phyloP scores from a whole-genome alignment of 768 basidiomycete genomes.

The Nevesoporus exiguus region DNA sequence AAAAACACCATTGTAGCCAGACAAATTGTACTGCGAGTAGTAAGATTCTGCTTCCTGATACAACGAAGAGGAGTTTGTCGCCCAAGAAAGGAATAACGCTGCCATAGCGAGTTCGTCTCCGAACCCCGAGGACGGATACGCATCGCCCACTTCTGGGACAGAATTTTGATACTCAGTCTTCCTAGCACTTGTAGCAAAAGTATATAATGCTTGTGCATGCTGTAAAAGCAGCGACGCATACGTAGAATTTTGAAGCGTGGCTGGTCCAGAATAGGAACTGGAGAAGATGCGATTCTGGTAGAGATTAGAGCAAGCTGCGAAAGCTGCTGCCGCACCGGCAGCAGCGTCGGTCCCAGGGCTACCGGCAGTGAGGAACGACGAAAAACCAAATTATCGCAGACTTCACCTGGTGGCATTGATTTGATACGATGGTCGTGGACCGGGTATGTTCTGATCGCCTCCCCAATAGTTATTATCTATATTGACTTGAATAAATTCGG shows the following conservation, averaged over 20 bases:
- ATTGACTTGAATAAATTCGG: constrained; percentile 38
- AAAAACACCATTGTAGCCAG: constrained; percentile 55
- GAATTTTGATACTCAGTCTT: constrained; percentile 64
- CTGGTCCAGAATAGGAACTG: constrained; percentile 52
- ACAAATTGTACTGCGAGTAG: constrained; percentile 56
- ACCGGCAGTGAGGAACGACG: not conserved
- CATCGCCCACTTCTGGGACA: constrained; percentile 56
- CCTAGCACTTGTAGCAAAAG: constrained; percentile 68
- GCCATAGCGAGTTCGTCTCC: constrained; percentile 74
- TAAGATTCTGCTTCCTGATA: constrained; percentile 63
- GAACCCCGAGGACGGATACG: constrained; percentile 72
- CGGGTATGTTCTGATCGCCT: constrained; percentile 74
- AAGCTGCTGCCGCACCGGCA: constrained; percentile 80
- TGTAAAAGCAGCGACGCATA: constrained; percentile 68
- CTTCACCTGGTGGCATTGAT: constrained; percentile 63
- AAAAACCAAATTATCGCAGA: not conserved
- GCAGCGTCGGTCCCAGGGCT: constrained; percentile 89
- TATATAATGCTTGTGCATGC: constrained; percentile 75
- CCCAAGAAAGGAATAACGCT: constrained; percentile 71
- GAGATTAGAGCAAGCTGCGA: constrained; percentile 80
- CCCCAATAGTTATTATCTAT: constrained; percentile 86
- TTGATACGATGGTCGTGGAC: constrained; percentile 69
- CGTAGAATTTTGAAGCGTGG: constrained; percentile 65
- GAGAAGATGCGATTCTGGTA: constrained; percentile 64
- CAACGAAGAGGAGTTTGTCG: constrained; percentile 55